Evolutionary conservation across 2,329 filamentous ascomycete genomes (phyloP).

Genomic region (Alternaria angustiovoidea): DNA sequence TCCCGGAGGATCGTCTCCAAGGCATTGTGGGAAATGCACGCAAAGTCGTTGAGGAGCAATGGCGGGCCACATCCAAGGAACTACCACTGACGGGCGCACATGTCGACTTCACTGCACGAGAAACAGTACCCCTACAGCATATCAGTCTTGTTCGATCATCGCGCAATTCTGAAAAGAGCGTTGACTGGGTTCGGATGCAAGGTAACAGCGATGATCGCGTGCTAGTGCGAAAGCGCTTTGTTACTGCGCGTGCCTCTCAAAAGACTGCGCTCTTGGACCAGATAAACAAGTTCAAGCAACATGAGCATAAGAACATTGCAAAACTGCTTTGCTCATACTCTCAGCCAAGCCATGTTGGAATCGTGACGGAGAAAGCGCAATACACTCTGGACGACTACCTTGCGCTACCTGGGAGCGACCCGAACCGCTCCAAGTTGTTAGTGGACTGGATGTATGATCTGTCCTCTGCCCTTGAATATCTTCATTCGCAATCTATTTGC

Average conservation of each 20-base stretch:
- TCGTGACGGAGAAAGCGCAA: slow-evolving; percentile 45
- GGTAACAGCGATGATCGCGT: slow-evolving; percentile 46
- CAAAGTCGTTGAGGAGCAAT: slow-evolving; percentile 51
- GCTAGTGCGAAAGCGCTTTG: slow-evolving; percentile 49
- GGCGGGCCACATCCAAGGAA: slow-evolving; percentile 52
- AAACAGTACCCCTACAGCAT: slow-evolving; percentile 49
- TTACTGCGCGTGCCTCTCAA: slow-evolving; percentile 45
- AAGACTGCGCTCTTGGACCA: slow-evolving; percentile 48
- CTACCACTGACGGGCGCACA: slow-evolving; percentile 48
- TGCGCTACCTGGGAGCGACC: slow-evolving; percentile 37
- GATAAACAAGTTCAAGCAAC: slow-evolving; percentile 48
- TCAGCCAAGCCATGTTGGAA: slow-evolving; percentile 48
- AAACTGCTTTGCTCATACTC: slow-evolving; percentile 51
- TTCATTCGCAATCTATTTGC: slow-evolving; percentile 48
- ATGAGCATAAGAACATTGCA: slow-evolving; percentile 51
- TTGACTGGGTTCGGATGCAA: slow-evolving; percentile 47
- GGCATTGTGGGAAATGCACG: slow-evolving; percentile 50
- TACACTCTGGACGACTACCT: slow-evolving; percentile 52
- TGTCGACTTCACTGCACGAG: slow-evolving; percentile 47
- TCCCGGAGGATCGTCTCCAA: slow-evolving; percentile 47
- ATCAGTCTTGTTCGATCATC: slow-evolving; percentile 41
- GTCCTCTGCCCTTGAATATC: slow-evolving; percentile 49
- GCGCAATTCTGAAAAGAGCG: slow-evolving; percentile 46
- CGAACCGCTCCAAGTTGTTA: slow-evolving; percentile 44
- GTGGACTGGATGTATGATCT: slow-evolving; percentile 54